Base-by-base conservation (phyloP, 2,329 filamentous ascomycete genomes). In the Epichloe uncinata region DNA sequence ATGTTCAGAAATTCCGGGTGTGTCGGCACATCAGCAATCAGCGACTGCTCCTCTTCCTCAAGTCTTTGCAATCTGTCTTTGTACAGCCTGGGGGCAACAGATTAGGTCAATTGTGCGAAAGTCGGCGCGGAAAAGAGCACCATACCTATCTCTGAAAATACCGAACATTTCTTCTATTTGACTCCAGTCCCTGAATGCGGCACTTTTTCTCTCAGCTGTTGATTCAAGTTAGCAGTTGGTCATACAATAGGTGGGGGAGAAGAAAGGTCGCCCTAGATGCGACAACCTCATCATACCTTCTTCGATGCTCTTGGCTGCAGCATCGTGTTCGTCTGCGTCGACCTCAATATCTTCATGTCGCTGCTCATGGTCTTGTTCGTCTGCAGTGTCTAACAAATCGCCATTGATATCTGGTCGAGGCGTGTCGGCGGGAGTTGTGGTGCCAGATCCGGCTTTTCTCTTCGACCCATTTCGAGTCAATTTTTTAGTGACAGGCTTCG, bases 1-100 rank as follows among this genome's bases (percentile, higher is more conserved):
- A 95, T 94, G 41, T 87, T 86, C 36, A 96, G 74, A 57, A 90
- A 91, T 64, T 95, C 91, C 36, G 88, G 87, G 63, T 98, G 93
- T n/a, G 81, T 84, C n/a, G 80, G 80, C 49, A 72, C 73, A 44
- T 76, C 72, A 57, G 77, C 71, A 50, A 72, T 66, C 16, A 84
- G 67, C 64, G 81, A 81, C 34, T 73, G 74, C 60, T 84, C 81
- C 64, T 84, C 80, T 56, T 75, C 70, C 59, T 95, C 89, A 50
- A 95, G 73, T 60, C 87, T 82, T 47, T 86, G 83, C 20, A 98
- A 77, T 54, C 88, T 81, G 65, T 97, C 91, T 61, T 93, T 87
- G 65, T 90, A 93, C 41, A 96, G 77, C 56, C 89, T 94, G 59
- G 2, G n/a, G 3, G 20, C 6, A 5, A 22, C 20, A 4, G 4